Conservation (phyloP, 345 rosid genomes). For the Orychophragmus violaceus region DNA sequence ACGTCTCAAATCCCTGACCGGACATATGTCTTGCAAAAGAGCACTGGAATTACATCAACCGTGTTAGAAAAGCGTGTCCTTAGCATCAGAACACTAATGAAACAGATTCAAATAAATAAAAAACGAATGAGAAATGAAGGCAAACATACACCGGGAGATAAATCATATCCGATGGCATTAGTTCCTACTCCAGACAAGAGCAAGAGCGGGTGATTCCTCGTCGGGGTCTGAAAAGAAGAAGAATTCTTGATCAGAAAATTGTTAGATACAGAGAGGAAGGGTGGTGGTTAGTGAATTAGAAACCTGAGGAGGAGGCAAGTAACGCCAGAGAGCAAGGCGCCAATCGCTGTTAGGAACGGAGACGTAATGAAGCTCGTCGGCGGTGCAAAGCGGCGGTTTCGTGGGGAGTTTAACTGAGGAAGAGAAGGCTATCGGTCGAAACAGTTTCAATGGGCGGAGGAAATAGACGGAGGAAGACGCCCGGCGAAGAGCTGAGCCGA, state of each 20-base stretch:
- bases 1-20: constrained; percentile 87
- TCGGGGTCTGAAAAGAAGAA: constrained; percentile 46
- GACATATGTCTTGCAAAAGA: constrained; percentile 91
- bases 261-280: neutral
- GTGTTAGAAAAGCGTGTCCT: neutral
- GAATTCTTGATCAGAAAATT: neutral
- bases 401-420: constrained; percentile 30
- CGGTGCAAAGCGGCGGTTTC: constrained; percentile 77
- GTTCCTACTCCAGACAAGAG: constrained; percentile 91
- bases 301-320: constrained; percentile 49
- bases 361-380: constrained; percentile 94
- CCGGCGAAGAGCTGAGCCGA: constrained; percentile 42
- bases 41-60: constrained; percentile 41
- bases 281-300: neutral
- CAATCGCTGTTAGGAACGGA: constrained; percentile 60
- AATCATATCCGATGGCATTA: constrained; percentile 92
- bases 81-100: too few species aligned
- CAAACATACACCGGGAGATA: constrained; percentile 60
- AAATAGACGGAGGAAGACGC: constrained; percentile 36
- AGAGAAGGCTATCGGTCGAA: constrained; percentile 28
- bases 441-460: neutral
- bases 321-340: constrained; percentile 97
- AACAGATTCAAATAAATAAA: neutral
- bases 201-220: constrained; percentile 80
- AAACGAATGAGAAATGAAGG: neutral